Evolutionary conservation across 78 protist species (phyloP), one percentile per base, ranked within the genome.

Genomic region (Cavenderia fasciculata): DNA sequence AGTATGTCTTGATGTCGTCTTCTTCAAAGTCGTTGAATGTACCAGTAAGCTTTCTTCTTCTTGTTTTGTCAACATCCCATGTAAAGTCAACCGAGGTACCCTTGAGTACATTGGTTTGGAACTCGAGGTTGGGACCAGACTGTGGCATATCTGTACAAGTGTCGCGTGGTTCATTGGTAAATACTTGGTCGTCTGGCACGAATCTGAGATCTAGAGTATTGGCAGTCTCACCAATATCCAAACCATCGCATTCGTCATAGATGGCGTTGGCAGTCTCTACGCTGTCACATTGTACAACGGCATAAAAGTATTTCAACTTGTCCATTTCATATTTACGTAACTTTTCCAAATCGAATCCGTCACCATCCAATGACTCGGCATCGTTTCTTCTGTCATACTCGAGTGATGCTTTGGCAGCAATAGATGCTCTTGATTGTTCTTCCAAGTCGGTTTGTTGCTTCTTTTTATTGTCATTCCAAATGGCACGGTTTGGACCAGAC

Each of bases 291-390:
- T 82, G 94, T 18, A 79, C 92, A 0, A 96, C 94, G 1, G 94
- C 98, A 85, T 89, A 96, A 68, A 92, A 96, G 63, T 92, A 96
- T 29, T 68, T 77, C 56, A 92, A 52, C 41, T 90, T 69, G 21
- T 54, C 49, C 33, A 89, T 33, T 52, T 95, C 93, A 52, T 95
- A 95, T 38, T 68, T 52, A 43, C 88, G 41, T 21, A 90, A 44
- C 29, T 68, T 90, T 38, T 43, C 59, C 14, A 44, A 33, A 59
- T 78, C 63, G 56, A 69, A 79, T 2, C 86, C 94, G 19, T 44
- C 36, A 21, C 82, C 85, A 71, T 87, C 94, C 1, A 74, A 59
- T 29, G 92, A 56, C 18, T 87, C 86, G 7, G 84, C 66, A 21
- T 72, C 85, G 6, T 59, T 71, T 46, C 57, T 41, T n/a, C n/a